These are phyloP conservation scores for Linum trigynum DNA, from an alignment of 345 rosid genomes.

Conservation along the genomic window DNA sequence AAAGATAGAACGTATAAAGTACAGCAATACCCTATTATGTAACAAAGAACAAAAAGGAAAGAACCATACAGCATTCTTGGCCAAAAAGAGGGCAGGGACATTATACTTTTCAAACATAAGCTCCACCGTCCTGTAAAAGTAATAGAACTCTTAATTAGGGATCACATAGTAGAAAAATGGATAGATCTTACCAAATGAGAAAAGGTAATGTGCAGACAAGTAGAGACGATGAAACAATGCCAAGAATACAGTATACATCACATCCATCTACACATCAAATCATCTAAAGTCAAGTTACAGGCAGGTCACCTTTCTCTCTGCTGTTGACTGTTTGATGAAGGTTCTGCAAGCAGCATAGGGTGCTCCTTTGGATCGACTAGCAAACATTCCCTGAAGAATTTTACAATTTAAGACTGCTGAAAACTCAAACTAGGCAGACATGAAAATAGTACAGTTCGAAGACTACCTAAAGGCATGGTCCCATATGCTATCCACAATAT, in stretches of 20 bases:
- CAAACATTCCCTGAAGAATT: conserved; percentile 54
- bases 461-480: conserved; percentile 85
- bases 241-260: too few species aligned
- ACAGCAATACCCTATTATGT: neutral
- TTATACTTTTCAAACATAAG: conserved; percentile 94
- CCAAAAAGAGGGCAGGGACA: conserved; percentile 94
- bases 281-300: too few species aligned
- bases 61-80: conserved; percentile 83
- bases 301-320: conserved; percentile 76
- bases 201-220: neutral
- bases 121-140: conserved; percentile 68
- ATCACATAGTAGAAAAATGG: neutral
- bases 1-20: neutral
- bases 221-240: neutral
- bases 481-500: conserved; percentile 89
- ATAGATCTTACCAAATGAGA: neutral
- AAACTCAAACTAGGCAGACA: neutral
- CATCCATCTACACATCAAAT: too few species aligned
- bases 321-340: conserved; percentile 75
- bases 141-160: neutral
- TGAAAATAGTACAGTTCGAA: neutral
- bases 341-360: conserved; percentile 94
- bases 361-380: conserved; percentile 86
- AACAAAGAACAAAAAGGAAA: conserved; percentile 9
- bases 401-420: neutral